phyloP scores from a whole-genome alignment of 2,329 filamentous ascomycete species.

The Penicillium sp. region DNA sequence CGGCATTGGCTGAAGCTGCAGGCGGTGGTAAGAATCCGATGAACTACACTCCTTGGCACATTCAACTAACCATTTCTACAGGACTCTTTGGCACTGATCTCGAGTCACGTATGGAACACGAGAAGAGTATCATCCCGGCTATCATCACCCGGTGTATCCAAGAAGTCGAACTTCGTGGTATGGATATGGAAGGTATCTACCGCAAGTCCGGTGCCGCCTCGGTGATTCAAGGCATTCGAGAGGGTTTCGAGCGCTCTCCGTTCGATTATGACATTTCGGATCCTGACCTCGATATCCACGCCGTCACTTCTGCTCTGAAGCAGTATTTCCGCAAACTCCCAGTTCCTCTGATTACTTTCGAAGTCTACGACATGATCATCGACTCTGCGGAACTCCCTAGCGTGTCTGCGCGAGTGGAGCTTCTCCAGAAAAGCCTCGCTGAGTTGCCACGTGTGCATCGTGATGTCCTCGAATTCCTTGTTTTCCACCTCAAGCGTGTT shows the following conservation, averaged over 20 bases:
- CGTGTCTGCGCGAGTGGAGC: slow-evolving; percentile 61
- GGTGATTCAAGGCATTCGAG: slow-evolving; percentile 82
- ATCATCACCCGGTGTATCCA: slow-evolving; percentile 93
- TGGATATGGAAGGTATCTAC: slow-evolving; percentile 97
- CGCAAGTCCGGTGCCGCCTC: slow-evolving; percentile 92
- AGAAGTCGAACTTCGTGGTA: slow-evolving; percentile 86
- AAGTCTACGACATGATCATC: slow-evolving; percentile 83
- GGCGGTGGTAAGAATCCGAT: slow-evolving; percentile 35
- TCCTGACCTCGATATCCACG: slow-evolving; percentile 87
- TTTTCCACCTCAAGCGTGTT: slow-evolving; percentile 87
- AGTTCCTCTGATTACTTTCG: slow-evolving; percentile 81
- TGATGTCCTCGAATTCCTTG: slow-evolving; percentile 85
- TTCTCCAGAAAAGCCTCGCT: slow-evolving; percentile 68
- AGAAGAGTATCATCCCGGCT: slow-evolving; percentile 81
- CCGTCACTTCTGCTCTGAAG: slow-evolving; percentile 91
- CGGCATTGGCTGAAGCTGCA: slow-evolving; percentile 36
- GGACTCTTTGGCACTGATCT: slow-evolving; percentile 86
- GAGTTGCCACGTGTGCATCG: slow-evolving; percentile 76
- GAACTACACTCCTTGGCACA: not conserved
- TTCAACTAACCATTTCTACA: slow-evolving; percentile 21
- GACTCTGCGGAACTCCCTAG: slow-evolving; percentile 62
- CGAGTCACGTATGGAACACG: slow-evolving; percentile 75
- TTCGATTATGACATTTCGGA: slow-evolving; percentile 86
- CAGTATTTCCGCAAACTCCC: slow-evolving; percentile 96
- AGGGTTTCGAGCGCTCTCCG: slow-evolving; percentile 78